A percentile compares a stretch with the other conserved stretches of the same genome.
phyloP scores from a whole-genome alignment of 2,329 filamentous ascomycete genomes.

The Xylariaceae sp. region DNA sequence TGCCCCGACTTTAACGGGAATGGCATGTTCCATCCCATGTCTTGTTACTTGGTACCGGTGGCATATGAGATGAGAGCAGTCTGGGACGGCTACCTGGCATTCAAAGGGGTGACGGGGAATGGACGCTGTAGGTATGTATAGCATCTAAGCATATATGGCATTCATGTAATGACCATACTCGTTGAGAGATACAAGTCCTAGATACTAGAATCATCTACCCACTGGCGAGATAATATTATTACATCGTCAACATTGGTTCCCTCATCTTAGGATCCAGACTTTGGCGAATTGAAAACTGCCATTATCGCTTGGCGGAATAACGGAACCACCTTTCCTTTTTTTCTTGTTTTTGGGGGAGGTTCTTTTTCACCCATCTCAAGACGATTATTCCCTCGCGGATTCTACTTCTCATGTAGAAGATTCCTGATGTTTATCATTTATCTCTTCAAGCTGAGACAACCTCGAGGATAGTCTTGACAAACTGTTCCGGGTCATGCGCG shows the following conservation, averaged over 20 bases:
- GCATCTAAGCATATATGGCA: not conserved
- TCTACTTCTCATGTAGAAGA: too few species aligned
- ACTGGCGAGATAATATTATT: not conserved
- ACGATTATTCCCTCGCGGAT: too few species aligned
- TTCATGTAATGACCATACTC: conserved; percentile 8
- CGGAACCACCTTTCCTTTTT: not conserved
- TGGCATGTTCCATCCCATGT: not conserved
- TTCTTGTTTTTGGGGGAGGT: not conserved
- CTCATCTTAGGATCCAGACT: not conserved
- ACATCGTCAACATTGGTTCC: not conserved
- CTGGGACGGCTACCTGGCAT: not conserved
- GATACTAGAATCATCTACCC: not conserved
- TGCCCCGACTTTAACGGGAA: conserved; percentile 9
- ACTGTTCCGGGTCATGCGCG: conserved; percentile 67
- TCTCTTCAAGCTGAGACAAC: conserved; percentile 46
- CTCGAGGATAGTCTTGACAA: conserved; percentile 67
- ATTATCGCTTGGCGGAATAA: not conserved
- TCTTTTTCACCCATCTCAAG: too few species aligned
- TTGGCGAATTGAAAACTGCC: not conserved
- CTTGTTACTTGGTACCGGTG: not conserved
- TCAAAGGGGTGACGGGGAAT: not conserved
- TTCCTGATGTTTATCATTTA: too few species aligned
- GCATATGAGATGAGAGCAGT: not conserved
- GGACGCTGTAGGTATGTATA: conserved; percentile 8
- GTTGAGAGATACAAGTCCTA: not conserved